phyloP scores from a whole-genome alignment of 2,329 filamentous ascomycete genomes.

The Curvularia spicifera region DNA sequence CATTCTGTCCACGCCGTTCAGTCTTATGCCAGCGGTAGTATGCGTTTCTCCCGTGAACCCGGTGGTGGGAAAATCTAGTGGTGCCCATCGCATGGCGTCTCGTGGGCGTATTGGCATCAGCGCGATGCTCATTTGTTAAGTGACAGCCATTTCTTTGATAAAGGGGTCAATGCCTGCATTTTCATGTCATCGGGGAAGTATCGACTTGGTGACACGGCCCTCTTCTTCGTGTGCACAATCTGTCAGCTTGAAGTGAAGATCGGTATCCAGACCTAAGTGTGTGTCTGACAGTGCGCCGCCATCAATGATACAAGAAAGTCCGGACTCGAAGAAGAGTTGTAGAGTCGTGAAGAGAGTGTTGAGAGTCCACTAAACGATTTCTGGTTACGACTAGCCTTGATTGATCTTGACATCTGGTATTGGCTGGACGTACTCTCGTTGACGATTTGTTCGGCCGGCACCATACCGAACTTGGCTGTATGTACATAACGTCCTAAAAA shows the following conservation, averaged over 20 bases:
- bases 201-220: slow-evolving; percentile 25
- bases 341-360: slow-evolving; percentile 41
- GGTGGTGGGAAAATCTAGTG: not conserved
- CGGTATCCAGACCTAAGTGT: slow-evolving; percentile 31
- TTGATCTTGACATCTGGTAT: not conserved
- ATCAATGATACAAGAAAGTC: slow-evolving; percentile 36
- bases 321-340: slow-evolving; percentile 42
- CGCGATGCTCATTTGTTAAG: slow-evolving; percentile 31
- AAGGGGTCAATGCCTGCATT: slow-evolving; percentile 17
- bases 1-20: slow-evolving; percentile 37
- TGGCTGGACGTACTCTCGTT: slow-evolving; percentile 3
- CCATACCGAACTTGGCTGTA: slow-evolving; percentile 22
- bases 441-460: not conserved
- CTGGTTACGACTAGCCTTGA: slow-evolving; percentile 11
- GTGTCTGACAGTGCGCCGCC: slow-evolving; percentile 22
- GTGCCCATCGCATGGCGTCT: not conserved
- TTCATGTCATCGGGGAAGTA: slow-evolving; percentile 24
- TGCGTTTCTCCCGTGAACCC: slow-evolving; percentile 28
- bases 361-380: slow-evolving; percentile 36
- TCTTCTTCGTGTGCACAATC: slow-evolving; percentile 38
- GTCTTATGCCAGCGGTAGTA: slow-evolving; percentile 32
- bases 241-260: slow-evolving; percentile 37
- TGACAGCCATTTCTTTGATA: slow-evolving; percentile 30
- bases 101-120: slow-evolving; percentile 12
- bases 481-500: not conserved